These are phyloP conservation scores for Fusarium sp. DNA, from an alignment of 2,329 filamentous ascomycete genomes.

Conservation along the genomic window DNA sequence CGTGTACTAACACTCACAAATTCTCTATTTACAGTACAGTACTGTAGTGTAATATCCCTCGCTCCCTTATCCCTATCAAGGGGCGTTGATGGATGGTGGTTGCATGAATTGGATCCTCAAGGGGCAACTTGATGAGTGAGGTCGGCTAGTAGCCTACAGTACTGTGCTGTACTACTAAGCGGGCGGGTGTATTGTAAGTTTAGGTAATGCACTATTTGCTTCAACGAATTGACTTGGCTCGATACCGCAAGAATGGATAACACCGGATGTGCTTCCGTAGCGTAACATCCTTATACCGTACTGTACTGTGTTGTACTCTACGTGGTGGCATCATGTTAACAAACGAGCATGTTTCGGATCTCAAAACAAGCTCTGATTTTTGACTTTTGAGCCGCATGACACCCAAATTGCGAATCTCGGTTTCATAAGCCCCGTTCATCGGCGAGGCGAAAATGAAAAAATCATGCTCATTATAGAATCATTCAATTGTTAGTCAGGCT, in stretches of 20 bases:
- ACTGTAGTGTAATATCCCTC: constrained; percentile 4
- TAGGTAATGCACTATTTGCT: background rate
- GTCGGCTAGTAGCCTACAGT: background rate
- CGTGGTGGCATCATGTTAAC: constrained; percentile 24
- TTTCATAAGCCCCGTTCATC: constrained; percentile 26
- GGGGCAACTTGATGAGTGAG: constrained; percentile 16
- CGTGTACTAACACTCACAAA: background rate
- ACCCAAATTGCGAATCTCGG: constrained; percentile 16
- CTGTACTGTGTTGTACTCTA: background rate
- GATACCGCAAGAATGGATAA: constrained; percentile 2
- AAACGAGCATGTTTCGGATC: constrained; percentile 31
- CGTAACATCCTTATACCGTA: background rate
- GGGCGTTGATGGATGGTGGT: constrained; percentile 6
- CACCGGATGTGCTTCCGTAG: background rate
- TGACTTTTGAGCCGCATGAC: constrained; percentile 18
- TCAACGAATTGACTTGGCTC: background rate
- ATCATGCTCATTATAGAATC: background rate
- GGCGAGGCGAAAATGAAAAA: constrained; percentile 18
- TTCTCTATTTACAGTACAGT: background rate
- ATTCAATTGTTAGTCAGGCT: constrained; percentile 14
- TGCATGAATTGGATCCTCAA: constrained; percentile 21
- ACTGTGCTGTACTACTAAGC: background rate
- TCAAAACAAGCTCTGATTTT: constrained; percentile 14
- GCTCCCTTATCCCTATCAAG: constrained; percentile 11
- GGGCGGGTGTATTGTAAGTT: constrained; percentile 10